A percentile compares a stretch with the other conserved stretches of the same genome.
These are phyloP conservation scores for Penicillium sp. DNA, from an alignment of 2,329 filamentous ascomycete species.

Conservation along the genomic window DNA sequence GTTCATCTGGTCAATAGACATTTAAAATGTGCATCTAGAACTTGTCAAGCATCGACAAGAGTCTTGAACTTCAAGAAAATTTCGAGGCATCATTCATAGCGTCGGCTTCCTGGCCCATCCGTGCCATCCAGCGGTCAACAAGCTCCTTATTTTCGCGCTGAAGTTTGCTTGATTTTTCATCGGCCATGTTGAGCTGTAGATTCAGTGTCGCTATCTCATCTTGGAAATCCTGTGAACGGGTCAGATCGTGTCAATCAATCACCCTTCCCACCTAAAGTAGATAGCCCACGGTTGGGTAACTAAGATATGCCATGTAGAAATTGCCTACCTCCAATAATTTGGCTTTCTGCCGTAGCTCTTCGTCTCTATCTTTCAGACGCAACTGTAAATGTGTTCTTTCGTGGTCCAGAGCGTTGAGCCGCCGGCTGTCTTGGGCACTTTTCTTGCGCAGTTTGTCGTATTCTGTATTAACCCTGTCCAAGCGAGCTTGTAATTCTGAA, in stretches of 20 bases:
- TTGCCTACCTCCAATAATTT: slow-evolving; percentile 67
- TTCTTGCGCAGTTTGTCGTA: slow-evolving; percentile 60
- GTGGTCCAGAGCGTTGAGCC: slow-evolving; percentile 58
- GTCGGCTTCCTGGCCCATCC: slow-evolving; percentile 80
- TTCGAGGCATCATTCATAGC: slow-evolving; percentile 67
- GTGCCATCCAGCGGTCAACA: slow-evolving; percentile 84
- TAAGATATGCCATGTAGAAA: background rate
- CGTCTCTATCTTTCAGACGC: slow-evolving; percentile 72
- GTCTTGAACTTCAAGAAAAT: slow-evolving; percentile 35
- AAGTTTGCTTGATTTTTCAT: slow-evolving; percentile 68
- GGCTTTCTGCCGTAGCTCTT: slow-evolving; percentile 78
- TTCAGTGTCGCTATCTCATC: slow-evolving; percentile 88
- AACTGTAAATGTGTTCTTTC: slow-evolving; percentile 60
- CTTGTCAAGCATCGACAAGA: background rate
- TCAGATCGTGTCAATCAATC: slow-evolving; percentile 7
- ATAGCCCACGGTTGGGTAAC: background rate
- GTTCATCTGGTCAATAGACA: background rate
- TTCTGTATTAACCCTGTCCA: slow-evolving; percentile 61
- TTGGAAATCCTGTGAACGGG: slow-evolving; percentile 64
- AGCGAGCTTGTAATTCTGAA: slow-evolving; percentile 60
- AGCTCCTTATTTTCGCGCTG: slow-evolving; percentile 82
- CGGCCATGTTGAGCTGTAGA: slow-evolving; percentile 80
- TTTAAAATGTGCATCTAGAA: background rate
- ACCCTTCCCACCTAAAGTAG: background rate
- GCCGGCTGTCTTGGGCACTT: slow-evolving; percentile 56